A percentile compares a stretch with the other conserved stretches of the same genome.
Evolutionary conservation across 2,329 filamentous ascomycete species (phyloP).

Genomic region (Clarireedia sp.): DNA sequence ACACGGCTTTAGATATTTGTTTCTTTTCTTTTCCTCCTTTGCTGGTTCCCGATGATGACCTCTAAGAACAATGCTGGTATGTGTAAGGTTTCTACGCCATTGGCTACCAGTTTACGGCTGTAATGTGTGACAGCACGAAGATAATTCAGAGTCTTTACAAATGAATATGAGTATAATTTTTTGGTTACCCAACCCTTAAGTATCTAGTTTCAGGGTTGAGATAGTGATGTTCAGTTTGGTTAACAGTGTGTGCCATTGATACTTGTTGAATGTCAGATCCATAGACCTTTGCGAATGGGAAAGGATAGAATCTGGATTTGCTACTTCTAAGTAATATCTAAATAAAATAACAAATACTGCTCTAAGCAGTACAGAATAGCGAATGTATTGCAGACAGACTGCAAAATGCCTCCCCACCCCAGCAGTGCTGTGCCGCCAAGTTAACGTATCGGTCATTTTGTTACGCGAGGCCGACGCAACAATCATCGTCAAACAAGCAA

Average conservation of each 20-base stretch:
- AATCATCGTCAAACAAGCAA: neutral
- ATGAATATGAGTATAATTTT: conserved; percentile 10
- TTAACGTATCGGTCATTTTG: neutral
- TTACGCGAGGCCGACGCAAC: conserved; percentile 7
- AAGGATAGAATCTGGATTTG: too few relatives aligned
- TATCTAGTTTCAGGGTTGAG: neutral
- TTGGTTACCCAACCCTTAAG: neutral
- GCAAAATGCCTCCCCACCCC: neutral
- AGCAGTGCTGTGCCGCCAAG: neutral
- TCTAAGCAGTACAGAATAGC: too few relatives aligned
- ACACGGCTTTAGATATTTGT: conserved; percentile 29
- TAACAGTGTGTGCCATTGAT: too few relatives aligned
- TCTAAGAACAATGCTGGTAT: conserved; percentile 18
- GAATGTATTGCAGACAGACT: neutral
- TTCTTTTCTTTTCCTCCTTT: conserved; percentile 21
- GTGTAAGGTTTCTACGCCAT: conserved; percentile 1
- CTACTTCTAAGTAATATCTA: too few relatives aligned
- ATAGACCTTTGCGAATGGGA: too few relatives aligned
- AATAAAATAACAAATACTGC: too few relatives aligned
- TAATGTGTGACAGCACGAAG: conserved; percentile 23
- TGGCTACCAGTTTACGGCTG: conserved; percentile 22
- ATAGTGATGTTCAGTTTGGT: too few relatives aligned
- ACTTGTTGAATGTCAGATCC: too few relatives aligned
- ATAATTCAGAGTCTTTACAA: conserved; percentile 24
- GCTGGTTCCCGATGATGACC: conserved; percentile 20